Evolutionary conservation across 73 alveolate species (phyloP).

Genomic region (Paramecium bursaria): DNA sequence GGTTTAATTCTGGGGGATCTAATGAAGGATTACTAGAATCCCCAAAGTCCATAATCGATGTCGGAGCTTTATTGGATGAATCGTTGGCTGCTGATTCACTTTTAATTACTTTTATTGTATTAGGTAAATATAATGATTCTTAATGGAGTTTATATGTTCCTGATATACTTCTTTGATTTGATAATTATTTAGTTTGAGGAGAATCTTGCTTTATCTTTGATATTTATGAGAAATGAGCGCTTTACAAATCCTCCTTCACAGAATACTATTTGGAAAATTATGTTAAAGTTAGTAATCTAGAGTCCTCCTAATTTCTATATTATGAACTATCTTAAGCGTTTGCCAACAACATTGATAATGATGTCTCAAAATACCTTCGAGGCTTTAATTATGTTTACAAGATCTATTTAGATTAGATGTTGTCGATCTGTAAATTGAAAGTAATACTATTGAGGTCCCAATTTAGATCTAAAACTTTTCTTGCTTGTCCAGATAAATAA

Average conservation of each 20-base stretch:
- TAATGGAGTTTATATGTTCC: conserved; percentile 33
- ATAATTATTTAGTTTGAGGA: conserved; percentile 1
- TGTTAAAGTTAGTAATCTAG: conserved; percentile 22
- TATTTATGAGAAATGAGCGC: conserved; percentile 59
- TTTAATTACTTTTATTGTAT: not conserved
- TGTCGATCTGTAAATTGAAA: conserved; percentile 15
- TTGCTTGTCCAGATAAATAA: conserved; percentile 12
- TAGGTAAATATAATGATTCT: conserved; percentile 9
- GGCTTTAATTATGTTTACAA: conserved; percentile 7
- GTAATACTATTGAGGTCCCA: not conserved
- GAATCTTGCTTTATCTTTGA: conserved; percentile 48
- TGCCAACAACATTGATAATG: conserved; percentile 55
- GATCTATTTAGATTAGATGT: not conserved
- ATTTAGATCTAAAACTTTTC: conserved; percentile 5
- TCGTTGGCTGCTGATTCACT: conserved; percentile 18
- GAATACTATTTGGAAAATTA: conserved; percentile 44
- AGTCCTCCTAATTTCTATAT: conserved; percentile 50
- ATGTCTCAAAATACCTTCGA: conserved; percentile 38
- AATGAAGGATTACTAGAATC: conserved; percentile 38
- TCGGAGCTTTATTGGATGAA: conserved; percentile 55
- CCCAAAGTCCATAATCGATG: conserved; percentile 33
- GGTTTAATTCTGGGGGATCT: conserved; percentile 44
- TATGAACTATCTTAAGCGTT: conserved; percentile 54
- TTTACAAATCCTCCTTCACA: conserved; percentile 10
- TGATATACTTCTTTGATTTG: conserved; percentile 13